Evolutionary conservation across 1,284 basidiomycete species (phyloP), one percentile per base, ranked within the genome.

Genomic region (Malassezia pachydermatis): DNA sequence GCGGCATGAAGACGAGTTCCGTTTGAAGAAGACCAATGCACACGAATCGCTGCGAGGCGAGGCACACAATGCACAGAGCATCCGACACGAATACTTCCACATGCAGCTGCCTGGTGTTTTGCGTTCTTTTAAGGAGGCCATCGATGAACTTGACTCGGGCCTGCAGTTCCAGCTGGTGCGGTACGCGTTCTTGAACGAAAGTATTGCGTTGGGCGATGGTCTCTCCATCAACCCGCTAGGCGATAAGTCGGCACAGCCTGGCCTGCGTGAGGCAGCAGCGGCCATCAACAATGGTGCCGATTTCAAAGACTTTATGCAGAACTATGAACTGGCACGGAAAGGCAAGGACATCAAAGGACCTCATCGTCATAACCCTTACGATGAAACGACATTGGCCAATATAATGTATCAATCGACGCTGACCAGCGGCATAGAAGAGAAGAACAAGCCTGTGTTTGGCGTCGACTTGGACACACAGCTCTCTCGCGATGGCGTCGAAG

Each of bases 231-330:
- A 85, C 16, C 87, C 88, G 16, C 75, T 80, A n/a, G 74, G 75
- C n/a, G 53, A 44, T 2, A 54, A 64, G 14, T 40, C 55, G 2
- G n/a, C 49, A 9, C 17, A 50, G 5, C 39, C 32, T 0, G 90
- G 92, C 2, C 76, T 98, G 38, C 94, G 92, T 70, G 76, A 82
- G 0, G 81, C 87, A 6, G 84, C 86, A 48, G 89, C 96, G 70
- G 78, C 80, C 8, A 94, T 99, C 61, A 92, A 99, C 74, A 90
- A 90, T 65, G 81, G 88, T 22, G 77, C 81, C 33, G 94, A 99
- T 74, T 98, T 99, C 76, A 92, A 86, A 74, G 80, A 80, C 17
- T 99, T 85, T 73, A 94, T 99, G 89, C 86, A 94, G 70, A 88
- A 94, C 67, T 98, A 94, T 68, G 83, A 86, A 4, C 76, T 80